Evolutionary conservation across 306 rosid species (phyloP), one percentile per base, ranked within the genome.

Genomic region (Gillenia trifoliata): DNA sequence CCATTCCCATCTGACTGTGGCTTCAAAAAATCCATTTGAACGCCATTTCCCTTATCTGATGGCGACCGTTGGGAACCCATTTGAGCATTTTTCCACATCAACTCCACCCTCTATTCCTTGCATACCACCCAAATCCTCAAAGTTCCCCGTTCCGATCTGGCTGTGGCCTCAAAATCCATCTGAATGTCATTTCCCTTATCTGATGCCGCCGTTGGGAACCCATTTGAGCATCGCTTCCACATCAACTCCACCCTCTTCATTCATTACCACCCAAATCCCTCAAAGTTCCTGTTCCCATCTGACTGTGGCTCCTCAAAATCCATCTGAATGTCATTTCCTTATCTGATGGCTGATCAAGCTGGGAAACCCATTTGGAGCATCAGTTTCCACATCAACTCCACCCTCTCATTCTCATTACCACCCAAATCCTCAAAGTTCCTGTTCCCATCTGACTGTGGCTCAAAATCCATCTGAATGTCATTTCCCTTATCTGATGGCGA

Each of bases 11-110:
- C 47, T 20, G 55, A 49, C 15, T 3, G 29, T 47, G 34, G 33
- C 60, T 68, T 45, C 52, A 45, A 56, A 15, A 36, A 49, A 68
- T 8, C 36, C 56, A 41, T 45, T 26, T 8, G 52, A 66, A 36
- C 30, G 4, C 11, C 31, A 12, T n/a, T 50, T 15, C 41, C 64
- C 67, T 40, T 10, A 11, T 8, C 54, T 31, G 22, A 0, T 1
- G 25, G 36, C 26, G 3, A 49, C 25, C 4, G 38, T 38, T 13
- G 7, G 12, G 17, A 60, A 4, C 26, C 75, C 69, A 47, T 36
- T 26, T 41, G 63, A 34, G 34, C 72, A 69, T 72, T 40, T 60
- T 45, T 38, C 41, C 41, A 56, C 54, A 66, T 49, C 87, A 77
- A 70, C 62, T 20, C 34, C 63, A 34, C 29, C 69, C n/a, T n/a